Evolutionary conservation across 352 stramenopile genomes (phyloP).

Genomic region (Pelagophyceae sp.): DNA sequence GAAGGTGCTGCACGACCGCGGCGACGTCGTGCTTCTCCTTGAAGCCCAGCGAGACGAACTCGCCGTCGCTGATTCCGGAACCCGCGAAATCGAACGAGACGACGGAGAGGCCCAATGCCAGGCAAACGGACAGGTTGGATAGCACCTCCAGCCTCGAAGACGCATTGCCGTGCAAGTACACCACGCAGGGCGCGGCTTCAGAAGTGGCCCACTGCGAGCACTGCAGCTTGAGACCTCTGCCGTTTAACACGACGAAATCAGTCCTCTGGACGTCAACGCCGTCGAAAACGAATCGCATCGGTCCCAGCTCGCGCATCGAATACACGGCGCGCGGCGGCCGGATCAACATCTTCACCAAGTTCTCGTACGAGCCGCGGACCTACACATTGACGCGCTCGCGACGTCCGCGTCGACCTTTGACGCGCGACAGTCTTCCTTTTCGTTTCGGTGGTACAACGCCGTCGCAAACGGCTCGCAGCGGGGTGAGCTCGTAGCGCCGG

Average conservation of each 20-base stretch:
- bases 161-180: slow-evolving; percentile 24
- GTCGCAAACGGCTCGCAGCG: no score
- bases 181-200: slow-evolving; percentile 5
- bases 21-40: neutral
- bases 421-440: no score
- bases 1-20: neutral
- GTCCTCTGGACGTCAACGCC: slow-evolving; percentile 64
- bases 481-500: no score
- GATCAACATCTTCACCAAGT: slow-evolving; percentile 94
- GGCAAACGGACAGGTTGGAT: slow-evolving; percentile 28
- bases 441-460: no score
- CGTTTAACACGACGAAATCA: slow-evolving; percentile 74
- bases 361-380: slow-evolving; percentile 64
- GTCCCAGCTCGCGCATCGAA: slow-evolving; percentile 73
- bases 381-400: no score
- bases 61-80: neutral
- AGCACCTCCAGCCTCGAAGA: slow-evolving; percentile 30
- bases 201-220: slow-evolving; percentile 59
- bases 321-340: slow-evolving; percentile 84
- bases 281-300: slow-evolving; percentile 73
- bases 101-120: slow-evolving; percentile 42
- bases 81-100: neutral
- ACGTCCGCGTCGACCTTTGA: no score
- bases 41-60: slow-evolving; percentile 31
- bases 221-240: slow-evolving; percentile 66